Conservation (phyloP, 257 asterid genomes). For the Echites panduratus region DNA sequence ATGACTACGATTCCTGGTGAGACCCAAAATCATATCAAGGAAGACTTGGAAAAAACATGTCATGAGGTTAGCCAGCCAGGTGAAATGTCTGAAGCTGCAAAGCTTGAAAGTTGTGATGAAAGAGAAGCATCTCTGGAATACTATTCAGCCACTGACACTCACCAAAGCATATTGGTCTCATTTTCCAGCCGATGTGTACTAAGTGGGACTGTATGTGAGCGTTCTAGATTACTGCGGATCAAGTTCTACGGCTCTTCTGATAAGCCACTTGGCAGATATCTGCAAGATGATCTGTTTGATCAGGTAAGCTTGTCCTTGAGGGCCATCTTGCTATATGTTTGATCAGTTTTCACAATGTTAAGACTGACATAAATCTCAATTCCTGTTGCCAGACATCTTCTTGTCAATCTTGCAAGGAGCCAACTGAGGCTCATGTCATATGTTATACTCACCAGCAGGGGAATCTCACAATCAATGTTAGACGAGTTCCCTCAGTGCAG, state of each 20-base stretch:
- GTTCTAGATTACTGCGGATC: conserved; percentile 69
- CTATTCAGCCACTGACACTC: conserved; percentile 46
- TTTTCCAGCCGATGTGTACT: conserved; percentile 77
- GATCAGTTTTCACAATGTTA: not conserved
- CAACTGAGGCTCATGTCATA: conserved; percentile 76
- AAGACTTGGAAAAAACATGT: conserved; percentile 14
- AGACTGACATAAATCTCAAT: conserved; percentile 9
- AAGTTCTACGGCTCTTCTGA: conserved; percentile 82
- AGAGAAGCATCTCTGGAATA: conserved; percentile 38
- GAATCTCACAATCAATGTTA: conserved; percentile 76
- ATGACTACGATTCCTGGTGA: conserved; percentile 13
- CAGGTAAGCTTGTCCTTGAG: conserved; percentile 46
- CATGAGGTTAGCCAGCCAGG: conserved; percentile 36
- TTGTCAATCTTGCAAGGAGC: conserved; percentile 80
- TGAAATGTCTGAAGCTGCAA: conserved; percentile 33
- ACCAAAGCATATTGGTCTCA: conserved; percentile 78
- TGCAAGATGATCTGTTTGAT: conserved; percentile 73
- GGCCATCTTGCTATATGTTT: not conserved
- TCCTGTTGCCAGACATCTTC: conserved; percentile 48
- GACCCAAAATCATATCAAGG: conserved; percentile 7
- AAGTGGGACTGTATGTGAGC: conserved; percentile 70
- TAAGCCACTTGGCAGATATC: conserved; percentile 91
- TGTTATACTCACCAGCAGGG: conserved; percentile 89
- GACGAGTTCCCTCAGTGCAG: conserved; percentile 44
- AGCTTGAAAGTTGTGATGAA: conserved; percentile 31